Evolutionary conservation across 371 early-diverging fungal species (phyloP).

Genomic region (Coemansia sp.): DNA sequence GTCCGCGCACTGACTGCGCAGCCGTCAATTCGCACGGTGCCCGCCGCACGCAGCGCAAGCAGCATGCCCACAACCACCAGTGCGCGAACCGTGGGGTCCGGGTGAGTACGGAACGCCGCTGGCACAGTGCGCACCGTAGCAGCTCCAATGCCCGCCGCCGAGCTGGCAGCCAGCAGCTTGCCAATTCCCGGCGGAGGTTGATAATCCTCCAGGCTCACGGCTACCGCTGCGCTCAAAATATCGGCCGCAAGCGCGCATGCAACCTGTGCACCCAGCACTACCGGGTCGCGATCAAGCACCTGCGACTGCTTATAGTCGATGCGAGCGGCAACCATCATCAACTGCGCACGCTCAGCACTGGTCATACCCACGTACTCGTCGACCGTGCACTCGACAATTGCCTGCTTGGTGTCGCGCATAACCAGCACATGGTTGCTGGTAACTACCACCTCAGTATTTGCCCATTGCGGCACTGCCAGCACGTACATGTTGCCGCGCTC

Average conservation of each 20-base stretch:
- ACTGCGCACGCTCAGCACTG: not conserved
- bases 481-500: constrained; percentile 37
- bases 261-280: not conserved
- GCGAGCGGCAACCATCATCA: constrained; percentile 19
- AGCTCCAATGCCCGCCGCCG: not conserved
- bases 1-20: not conserved
- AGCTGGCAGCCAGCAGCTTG: not conserved
- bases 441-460: constrained; percentile 30
- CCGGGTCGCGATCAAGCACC: constrained; percentile 8
- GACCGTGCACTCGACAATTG: constrained; percentile 46
- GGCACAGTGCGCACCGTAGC: not conserved
- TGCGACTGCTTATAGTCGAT: constrained; percentile 8
- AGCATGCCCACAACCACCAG: constrained; percentile 19
- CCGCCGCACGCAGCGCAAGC: constrained; percentile 1
- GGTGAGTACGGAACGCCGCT: constrained; percentile 8
- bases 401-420: constrained; percentile 13
- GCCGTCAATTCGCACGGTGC: not conserved
- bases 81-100: constrained; percentile 13
- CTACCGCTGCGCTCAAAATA: not conserved
- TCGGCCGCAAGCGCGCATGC: not conserved
- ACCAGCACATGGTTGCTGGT: constrained; percentile 56
- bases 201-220: not conserved
- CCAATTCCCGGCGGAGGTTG: not conserved
- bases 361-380: constrained; percentile 24
- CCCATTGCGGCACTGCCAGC: constrained; percentile 35